Base-by-base conservation (phyloP, 805 yeast species). In the Candida piceae region DNA sequence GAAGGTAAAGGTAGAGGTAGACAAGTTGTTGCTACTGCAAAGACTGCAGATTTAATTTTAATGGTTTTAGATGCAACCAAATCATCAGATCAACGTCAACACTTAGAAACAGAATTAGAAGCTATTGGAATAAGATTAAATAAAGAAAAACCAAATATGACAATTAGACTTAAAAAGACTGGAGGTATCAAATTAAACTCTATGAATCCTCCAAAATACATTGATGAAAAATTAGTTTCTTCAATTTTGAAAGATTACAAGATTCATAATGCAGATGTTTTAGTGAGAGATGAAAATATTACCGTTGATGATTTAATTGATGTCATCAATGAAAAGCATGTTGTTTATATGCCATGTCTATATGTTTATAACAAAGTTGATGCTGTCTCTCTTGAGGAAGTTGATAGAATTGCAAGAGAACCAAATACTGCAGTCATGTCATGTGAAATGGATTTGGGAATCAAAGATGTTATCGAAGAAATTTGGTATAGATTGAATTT, bases 1-100 rank as follows among this genome's bases (percentile, higher is more conserved):
- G 96, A 86, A 57, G 97, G 97, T 53, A 89, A 89, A 62, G 98
- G 98, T 51, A 78, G 98, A 61, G 97, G 97, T 39, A 74, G 96
- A 52, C 97, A 93, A 60, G 97, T 93, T 29, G 89, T 90, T 46
- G 84, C 97, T 2, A 93, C 96, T 0, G 95, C 97, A 0, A 82
- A 93, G 59, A 90, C 97, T 0, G 88, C 96, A 0, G 97, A 93
- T 56, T 66, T 90, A 55, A 81, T 90, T 43, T 65, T 90, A 54
- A 93, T 90, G 95, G 88, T 90, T 38, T 64, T 90, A 46, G 98
- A 90, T 63, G 96, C 97, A 2, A 90, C 98, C 2, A 93, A 93
- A 58, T 85, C 95, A 20, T 80, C 78, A 20, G 88, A 89, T 50
- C 98, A 90, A 61, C 70, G 97, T 46, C 78, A 73, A 50, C 84